Evolutionary conservation across 1,139 yeast genomes (phyloP), one percentile per base, ranked within the genome.

Genomic region (Kluyveromyces marxianus): DNA sequence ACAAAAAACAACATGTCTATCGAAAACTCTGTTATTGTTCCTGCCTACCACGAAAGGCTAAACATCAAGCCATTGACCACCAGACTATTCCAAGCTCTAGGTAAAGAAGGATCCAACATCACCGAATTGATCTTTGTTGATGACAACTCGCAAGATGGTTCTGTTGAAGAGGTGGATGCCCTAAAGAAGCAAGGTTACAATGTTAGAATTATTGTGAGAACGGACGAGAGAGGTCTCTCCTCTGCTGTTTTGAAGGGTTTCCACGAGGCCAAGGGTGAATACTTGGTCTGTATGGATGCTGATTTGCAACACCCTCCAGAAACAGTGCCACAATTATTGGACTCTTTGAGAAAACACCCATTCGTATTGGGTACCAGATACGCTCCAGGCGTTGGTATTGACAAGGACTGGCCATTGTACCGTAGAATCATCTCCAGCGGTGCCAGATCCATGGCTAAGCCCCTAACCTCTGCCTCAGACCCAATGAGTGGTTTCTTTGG

Each of bases 401-500:
- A 71, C 54, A 70, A 71, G 56, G 74, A 70, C 53, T 71, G 76
- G 76, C 75, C 75, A 31, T 53, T 71, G 46, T 67, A 69, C 60
- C 66, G 76, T 51, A 67, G 75, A 53, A 68, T 71, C 34, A 70
- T 71, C 47, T 68, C 72, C 36, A 62, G 70, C 4, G 72, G 75
- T 46, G 76, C 76, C 14, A 65, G 75, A 51, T 54, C 67, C 55
- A 55, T 71, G 57, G 75, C 75, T 24, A 66, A 65, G 51, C 75
- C 75, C 29, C 57, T 71, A 52, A 71, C 75, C 21, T 55, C 67
- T 24, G 75, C 74, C 21, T 68, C 72, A 37, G 75, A 71, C 53
- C 75, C 75, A 48, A 71, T 71, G 75, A 65, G 71, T 54, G 76
- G 76, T 7, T 71, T 69, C 57, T 71, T 71, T 50, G 75, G 76